A percentile compares a stretch with the other conserved stretches of the same genome.
Evolutionary conservation across 495 filamentous ascomycete species (phyloP).

Genomic region (Aspergillus homomorphus): DNA sequence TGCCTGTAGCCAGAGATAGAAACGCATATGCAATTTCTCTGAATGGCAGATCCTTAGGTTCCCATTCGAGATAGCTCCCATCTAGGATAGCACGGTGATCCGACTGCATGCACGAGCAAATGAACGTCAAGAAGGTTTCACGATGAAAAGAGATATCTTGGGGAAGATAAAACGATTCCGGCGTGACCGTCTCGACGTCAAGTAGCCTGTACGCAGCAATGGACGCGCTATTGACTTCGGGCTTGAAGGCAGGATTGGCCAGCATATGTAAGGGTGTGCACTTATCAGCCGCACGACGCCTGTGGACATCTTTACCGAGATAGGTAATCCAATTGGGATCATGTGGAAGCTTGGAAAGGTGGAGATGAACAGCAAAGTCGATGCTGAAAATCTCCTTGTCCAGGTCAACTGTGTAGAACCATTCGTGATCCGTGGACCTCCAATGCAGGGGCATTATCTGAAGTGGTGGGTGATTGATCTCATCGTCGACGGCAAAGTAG

Average conservation of each 20-base stretch:
- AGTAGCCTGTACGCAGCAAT: neutral
- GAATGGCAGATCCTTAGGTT: slow-evolving; percentile 11
- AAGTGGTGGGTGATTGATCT: slow-evolving; percentile 13
- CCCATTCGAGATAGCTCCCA: slow-evolving; percentile 11
- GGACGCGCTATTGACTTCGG: neutral
- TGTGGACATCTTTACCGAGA: slow-evolving; percentile 3
- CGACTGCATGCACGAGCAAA: neutral
- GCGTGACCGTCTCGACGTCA: slow-evolving; percentile 1
- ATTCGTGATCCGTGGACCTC: slow-evolving; percentile 8
- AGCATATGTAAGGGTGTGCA: slow-evolving; percentile 13
- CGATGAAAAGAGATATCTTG: neutral
- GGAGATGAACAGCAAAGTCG: slow-evolving; percentile 11
- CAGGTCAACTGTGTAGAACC: slow-evolving; percentile 22
- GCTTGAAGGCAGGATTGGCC: slow-evolving; percentile 8
- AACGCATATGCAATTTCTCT: slow-evolving; percentile 21
- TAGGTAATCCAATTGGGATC: slow-evolving; percentile 11
- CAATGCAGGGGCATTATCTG: neutral
- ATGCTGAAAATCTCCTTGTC: slow-evolving; percentile 20
- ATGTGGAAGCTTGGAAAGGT: slow-evolving; percentile 10
- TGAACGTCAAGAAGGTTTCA: slow-evolving; percentile 2
- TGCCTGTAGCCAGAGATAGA: slow-evolving; percentile 20
- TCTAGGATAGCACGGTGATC: slow-evolving; percentile 10
- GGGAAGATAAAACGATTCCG: neutral
- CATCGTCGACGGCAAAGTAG: slow-evolving; percentile 20
- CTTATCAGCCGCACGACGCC: slow-evolving; percentile 1